A percentile compares a stretch with the other conserved stretches of the same genome.
phyloP scores from a whole-genome alignment of 257 asterid genomes.

The Salvia hispanica region DNA sequence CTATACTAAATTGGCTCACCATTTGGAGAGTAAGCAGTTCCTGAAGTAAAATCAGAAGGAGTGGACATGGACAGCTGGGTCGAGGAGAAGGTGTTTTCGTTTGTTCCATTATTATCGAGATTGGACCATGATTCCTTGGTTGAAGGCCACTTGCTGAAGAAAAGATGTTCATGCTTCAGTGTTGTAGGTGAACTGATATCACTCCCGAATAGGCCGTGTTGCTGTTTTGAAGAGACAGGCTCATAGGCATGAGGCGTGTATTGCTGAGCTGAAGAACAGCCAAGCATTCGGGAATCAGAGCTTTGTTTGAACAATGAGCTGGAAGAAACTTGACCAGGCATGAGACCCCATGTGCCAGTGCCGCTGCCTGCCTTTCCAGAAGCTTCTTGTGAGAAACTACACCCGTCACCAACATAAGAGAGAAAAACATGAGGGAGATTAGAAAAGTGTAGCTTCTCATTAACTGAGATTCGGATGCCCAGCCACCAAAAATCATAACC shows the following conservation, averaged over 20 bases:
- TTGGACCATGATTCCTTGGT: slow-evolving; percentile 82
- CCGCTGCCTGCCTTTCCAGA: slow-evolving; percentile 49
- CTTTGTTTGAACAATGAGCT: slow-evolving; percentile 54
- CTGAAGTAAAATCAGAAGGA: slow-evolving; percentile 67
- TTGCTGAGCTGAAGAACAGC: slow-evolving; percentile 47
- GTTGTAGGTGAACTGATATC: slow-evolving; percentile 54
- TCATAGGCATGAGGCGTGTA: slow-evolving; percentile 50
- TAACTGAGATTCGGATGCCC: neutral
- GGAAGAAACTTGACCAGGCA: slow-evolving; percentile 66
- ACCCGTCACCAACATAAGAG: slow-evolving; percentile 39
- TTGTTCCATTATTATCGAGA: slow-evolving; percentile 61
- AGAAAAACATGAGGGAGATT: neutral
- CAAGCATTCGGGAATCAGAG: slow-evolving; percentile 50
- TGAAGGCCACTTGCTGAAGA: slow-evolving; percentile 89
- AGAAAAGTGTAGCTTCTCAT: neutral
- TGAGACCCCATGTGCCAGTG: slow-evolving; percentile 51
- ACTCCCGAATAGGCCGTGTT: slow-evolving; percentile 66
- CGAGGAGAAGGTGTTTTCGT: slow-evolving; percentile 61
- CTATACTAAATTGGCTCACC: slow-evolving; percentile 47
- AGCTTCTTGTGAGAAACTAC: slow-evolving; percentile 62
- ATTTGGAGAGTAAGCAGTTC: slow-evolving; percentile 49
- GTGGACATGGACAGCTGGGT: slow-evolving; percentile 90
- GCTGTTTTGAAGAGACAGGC: slow-evolving; percentile 50
- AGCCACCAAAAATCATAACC: no score
- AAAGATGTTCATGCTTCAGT: slow-evolving; percentile 65